These are phyloP conservation scores for Sporisorium exsertum DNA, from an alignment of 1,284 basidiomycete species.

Conservation along the genomic window DNA sequence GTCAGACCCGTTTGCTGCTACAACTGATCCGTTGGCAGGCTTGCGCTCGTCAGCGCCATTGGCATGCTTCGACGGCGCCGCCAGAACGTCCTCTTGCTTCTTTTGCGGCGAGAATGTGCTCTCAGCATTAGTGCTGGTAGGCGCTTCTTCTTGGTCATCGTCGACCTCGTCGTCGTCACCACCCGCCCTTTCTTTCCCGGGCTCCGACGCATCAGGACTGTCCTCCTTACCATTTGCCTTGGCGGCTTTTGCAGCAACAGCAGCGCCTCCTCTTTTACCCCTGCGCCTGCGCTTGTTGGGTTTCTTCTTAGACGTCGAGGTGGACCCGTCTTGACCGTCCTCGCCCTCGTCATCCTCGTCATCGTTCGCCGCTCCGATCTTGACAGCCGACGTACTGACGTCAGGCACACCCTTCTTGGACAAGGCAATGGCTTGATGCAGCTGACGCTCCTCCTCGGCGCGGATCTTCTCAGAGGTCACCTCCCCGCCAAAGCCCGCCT, in stretches of 20 bases:
- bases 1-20: constrained; percentile 17
- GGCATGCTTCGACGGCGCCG: constrained; percentile 13
- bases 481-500: constrained; percentile 39
- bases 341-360: constrained; percentile 36
- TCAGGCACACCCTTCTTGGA: constrained; percentile 19
- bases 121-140: background rate
- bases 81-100: background rate
- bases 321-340: constrained; percentile 27
- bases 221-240: constrained; percentile 74
- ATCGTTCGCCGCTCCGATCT: constrained; percentile 12
- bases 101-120: background rate
- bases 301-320: constrained; percentile 36
- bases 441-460: constrained; percentile 36
- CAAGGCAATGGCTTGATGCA: constrained; percentile 34
- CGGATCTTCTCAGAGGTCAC: constrained; percentile 25
- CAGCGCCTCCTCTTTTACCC: constrained; percentile 61
- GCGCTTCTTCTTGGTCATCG: constrained; percentile 12
- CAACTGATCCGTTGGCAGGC: constrained; percentile 8
- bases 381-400: background rate
- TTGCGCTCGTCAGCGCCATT: constrained; percentile 8
- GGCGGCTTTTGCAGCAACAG: constrained; percentile 70
- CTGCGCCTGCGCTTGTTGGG: constrained; percentile 60
- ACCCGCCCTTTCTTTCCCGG: constrained; percentile 69
- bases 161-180: constrained; percentile 54
- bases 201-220: constrained; percentile 57